Evolutionary conservation across 192 early-diverging fungal genomes (phyloP), one percentile per base, ranked within the genome.

Genomic region (Powellomyces hirtus): DNA sequence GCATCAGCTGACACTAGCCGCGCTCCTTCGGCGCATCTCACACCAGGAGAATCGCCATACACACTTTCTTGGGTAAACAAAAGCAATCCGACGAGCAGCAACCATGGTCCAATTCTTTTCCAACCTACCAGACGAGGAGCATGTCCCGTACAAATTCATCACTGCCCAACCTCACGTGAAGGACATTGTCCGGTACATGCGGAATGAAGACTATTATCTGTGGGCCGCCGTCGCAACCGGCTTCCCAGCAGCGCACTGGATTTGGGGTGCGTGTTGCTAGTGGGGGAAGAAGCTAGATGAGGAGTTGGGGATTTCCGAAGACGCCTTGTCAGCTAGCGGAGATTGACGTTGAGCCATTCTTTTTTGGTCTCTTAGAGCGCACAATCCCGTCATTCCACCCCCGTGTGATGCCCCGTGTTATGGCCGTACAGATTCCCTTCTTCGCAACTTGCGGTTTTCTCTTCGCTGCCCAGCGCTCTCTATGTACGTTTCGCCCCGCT

Each of bases 81-180:
- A n/a, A n/a, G n/a, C n/a, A n/a, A n/a, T n/a, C n/a, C n/a, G n/a
- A n/a, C n/a, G n/a, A n/a, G 40, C 40, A 42, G 46, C 46, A 49
- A 36, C 45, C 33, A 75, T 68, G 66, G 75, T 81, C 59, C 72
- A 77, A 63, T 77, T 67, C 38, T 64, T 84, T 38, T 58, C 51
- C 63, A 79, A 79, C 68, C 69, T 84, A 11, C 82, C 82, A 31
- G 78, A 84, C 68, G 11, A 35, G 29, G 70, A 79, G 53, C 81
- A 83, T 40, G 68, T 71, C 30, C 85, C 90, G 45, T 95, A 90
- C 81, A 88, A 85, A 35, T 83, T 93, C 72, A 92, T 98, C 70
- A 92, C 90, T 77, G 88, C 85, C 53, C 91, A 98, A 72, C 96
- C 96, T 27, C 91, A 95, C 73, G 90, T 98, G 74, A 81, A 72